Conservation (phyloP, 1,284 basidiomycete species). For the Psilocybe mexicana region DNA sequence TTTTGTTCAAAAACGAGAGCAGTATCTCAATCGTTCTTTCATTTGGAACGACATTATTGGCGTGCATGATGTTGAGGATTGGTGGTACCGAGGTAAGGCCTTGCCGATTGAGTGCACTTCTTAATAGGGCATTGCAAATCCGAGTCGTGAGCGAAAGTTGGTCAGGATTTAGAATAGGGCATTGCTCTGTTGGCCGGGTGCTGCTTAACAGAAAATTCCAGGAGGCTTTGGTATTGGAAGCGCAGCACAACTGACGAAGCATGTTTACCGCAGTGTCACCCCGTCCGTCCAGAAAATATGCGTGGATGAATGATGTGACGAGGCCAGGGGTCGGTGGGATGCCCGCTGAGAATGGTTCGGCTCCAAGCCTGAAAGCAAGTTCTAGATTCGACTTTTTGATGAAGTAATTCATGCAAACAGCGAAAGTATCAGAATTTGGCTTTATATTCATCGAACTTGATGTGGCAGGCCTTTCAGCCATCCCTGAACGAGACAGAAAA, state of each 20-base stretch:
- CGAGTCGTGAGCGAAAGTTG: conserved; percentile 43
- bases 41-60: conserved; percentile 49
- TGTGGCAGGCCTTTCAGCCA: background rate
- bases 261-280: conserved; percentile 27
- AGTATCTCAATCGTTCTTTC: conserved; percentile 54
- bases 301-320: conserved; percentile 54
- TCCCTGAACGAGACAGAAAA: conserved; percentile 1
- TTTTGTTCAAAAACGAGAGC: conserved; percentile 47
- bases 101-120: conserved; percentile 44
- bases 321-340: conserved; percentile 48
- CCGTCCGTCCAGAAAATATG: conserved; percentile 49
- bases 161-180: conserved; percentile 35
- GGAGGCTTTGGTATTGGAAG: conserved; percentile 7
- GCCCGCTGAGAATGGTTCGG: conserved; percentile 45
- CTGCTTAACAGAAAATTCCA: conserved; percentile 19
- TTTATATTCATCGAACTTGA: conserved; percentile 20
- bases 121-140: conserved; percentile 61
- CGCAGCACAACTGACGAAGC: conserved; percentile 41
- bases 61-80: conserved; percentile 56
- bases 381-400: conserved; percentile 45
- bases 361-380: conserved; percentile 47
- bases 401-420: conserved; percentile 61
- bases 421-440: conserved; percentile 63
- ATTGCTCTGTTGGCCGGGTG: conserved; percentile 7
- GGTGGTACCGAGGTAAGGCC: conserved; percentile 47